Evolutionary conservation across 495 filamentous ascomycete species (phyloP).

Genomic region (Daldinia grandis): DNA sequence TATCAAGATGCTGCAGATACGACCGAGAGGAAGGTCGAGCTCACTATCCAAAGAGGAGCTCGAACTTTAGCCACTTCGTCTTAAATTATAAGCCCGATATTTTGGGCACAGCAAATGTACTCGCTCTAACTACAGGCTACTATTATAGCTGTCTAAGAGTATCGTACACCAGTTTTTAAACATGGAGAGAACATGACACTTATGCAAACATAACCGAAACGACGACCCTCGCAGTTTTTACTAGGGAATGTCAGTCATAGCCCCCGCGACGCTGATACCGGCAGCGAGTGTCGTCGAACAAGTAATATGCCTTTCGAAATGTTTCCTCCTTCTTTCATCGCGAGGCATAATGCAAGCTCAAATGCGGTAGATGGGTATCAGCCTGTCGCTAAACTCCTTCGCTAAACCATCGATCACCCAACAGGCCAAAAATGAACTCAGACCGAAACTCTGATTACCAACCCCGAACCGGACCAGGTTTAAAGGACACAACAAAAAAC

Average conservation of each 20-base stretch:
- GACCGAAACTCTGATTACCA: constrained; percentile 11
- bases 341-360: constrained; percentile 42
- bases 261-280: constrained; percentile 36
- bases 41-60: constrained; percentile 35
- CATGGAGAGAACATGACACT: constrained; percentile 15
- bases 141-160: constrained; percentile 22
- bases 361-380: constrained; percentile 46
- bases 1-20: constrained; percentile 38
- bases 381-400: constrained; percentile 44
- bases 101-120: not conserved
- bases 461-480: constrained; percentile 7
- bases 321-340: constrained; percentile 20
- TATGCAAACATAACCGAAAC: constrained; percentile 32
- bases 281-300: constrained; percentile 42
- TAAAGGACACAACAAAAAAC: constrained; percentile 41
- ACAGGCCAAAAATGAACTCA: constrained; percentile 46
- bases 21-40: constrained; percentile 32
- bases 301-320: constrained; percentile 37
- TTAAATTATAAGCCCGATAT: not conserved
- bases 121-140: constrained; percentile 19
- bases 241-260: constrained; percentile 26
- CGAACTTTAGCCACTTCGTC: constrained; percentile 20
- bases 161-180: constrained; percentile 8
- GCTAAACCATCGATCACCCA: constrained; percentile 47
- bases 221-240: constrained; percentile 22